Base-by-base conservation (phyloP, 148 eudicot species). In the Vaccinium vitisidaea region DNA sequence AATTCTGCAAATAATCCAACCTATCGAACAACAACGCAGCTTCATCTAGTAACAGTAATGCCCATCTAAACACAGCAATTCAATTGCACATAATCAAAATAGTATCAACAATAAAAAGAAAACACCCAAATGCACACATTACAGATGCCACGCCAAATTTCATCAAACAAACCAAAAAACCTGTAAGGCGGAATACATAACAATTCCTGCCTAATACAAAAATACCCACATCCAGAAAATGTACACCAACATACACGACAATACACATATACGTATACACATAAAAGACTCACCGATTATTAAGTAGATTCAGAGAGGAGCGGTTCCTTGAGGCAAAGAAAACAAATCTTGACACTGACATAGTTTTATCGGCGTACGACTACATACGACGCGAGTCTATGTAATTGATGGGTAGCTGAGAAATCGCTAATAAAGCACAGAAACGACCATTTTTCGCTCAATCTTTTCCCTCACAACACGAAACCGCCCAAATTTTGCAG, bases 331-430 rank as follows among this genome's bases (percentile, higher is more conserved):
- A 75, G 71, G 84, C 73, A 54, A 14, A 80, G 80, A 30, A 56
- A 12, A 85, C 36, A 74, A 73, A 36, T 73, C 84, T 81, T 15
- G 87, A 81, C 43, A 55, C 48, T 6, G 80, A 19, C 87, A 85
- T 85, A 25, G 54, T 27, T 16, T 10, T 30, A 36, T 23, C 2
- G 1, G 69, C 14, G 3, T 5, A 43, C 11, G 82, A 58, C 6
- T n/a, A 25, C 63, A 53, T 27, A 30, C 2, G 63, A 53, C 30
- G 16, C 43, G 46, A 78, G n/a, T 25, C 63, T 59, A 32, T 56
- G 11, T 43, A 4, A 30, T 6, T 14, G 32, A 61, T 39, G 7
- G 83, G 54, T 59, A 43, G 12, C 82, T 53, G 12, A 58, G 53
- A 80, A 58, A 56, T 58, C 50, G 16, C 21, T 36, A n/a, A 19